Percentiles rank a stretch among this genome's conserved stretches.
Evolutionary conservation across 202 grass and related monocot species (phyloP).

Genomic region (Panicum hallii): DNA sequence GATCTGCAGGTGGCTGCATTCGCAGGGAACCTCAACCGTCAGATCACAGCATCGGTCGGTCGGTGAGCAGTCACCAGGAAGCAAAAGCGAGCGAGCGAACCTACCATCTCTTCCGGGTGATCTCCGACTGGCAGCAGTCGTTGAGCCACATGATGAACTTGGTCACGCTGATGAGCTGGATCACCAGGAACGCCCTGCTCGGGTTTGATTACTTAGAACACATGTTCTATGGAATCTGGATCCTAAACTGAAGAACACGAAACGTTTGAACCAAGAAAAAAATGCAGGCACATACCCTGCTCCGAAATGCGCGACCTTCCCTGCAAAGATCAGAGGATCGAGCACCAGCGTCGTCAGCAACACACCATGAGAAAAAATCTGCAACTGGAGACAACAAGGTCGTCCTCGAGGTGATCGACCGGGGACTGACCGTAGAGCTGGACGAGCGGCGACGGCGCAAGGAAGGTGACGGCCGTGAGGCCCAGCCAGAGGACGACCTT

Average conservation of each 20-base stretch:
- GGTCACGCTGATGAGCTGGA: slow-evolving; percentile 92
- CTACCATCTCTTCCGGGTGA: slow-evolving; percentile 81
- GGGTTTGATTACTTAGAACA: no score
- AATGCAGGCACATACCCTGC: slow-evolving; percentile 63
- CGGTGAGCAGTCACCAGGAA: background rate
- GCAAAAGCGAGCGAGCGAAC: background rate
- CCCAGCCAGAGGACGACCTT: slow-evolving; percentile 86
- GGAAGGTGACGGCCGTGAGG: slow-evolving; percentile 77
- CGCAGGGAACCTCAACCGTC: slow-evolving; percentile 10
- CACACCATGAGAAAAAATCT: background rate
- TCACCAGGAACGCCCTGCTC: slow-evolving; percentile 83
- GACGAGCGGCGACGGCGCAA: slow-evolving; percentile 74
- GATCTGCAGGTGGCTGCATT: slow-evolving; percentile 73
- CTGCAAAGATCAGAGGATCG: slow-evolving; percentile 48
- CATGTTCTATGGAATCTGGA: background rate
- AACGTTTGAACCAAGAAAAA: slow-evolving; percentile 8
- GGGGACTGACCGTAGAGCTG: slow-evolving; percentile 78
- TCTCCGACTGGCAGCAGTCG: slow-evolving; percentile 78
- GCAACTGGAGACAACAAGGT: background rate
- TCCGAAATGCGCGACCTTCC: slow-evolving; percentile 86
- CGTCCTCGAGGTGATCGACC: no score
- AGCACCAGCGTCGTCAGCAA: background rate
- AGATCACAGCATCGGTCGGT: slow-evolving; percentile 19
- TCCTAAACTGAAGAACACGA: slow-evolving; percentile 9
- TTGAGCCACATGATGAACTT: slow-evolving; percentile 96